phyloP scores from a whole-genome alignment of 192 early-diverging fungal genomes.

The Endogone sp. region DNA sequence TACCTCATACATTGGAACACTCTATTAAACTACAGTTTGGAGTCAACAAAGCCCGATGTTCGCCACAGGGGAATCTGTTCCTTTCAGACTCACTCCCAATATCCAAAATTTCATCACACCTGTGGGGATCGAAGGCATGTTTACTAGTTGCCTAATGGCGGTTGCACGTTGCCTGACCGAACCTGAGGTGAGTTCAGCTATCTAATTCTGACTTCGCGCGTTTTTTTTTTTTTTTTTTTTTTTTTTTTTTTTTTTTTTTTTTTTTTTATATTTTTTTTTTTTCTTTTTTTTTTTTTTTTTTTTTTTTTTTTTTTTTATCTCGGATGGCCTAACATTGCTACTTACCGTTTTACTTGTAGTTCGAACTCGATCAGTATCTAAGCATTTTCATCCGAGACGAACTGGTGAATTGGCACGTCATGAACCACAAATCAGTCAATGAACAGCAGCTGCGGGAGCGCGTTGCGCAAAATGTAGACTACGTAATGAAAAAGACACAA shows the following conservation, averaged over 20 bases:
- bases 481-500: conserved; percentile 65
- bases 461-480: conserved; percentile 66
- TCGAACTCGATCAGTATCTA: conserved; percentile 92
- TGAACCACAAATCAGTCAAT: conserved; percentile 52
- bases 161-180: conserved; percentile 80
- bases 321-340: conserved; percentile 9
- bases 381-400: conserved; percentile 95
- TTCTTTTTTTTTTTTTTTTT: conserved; percentile 60
- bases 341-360: conserved; percentile 21
- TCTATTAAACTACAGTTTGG: conserved; percentile 41
- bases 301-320: conserved; percentile 51
- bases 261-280: conserved; percentile 58
- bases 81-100: conserved; percentile 98
- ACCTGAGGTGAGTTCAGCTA: conserved; percentile 50
- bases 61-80: conserved; percentile 81
- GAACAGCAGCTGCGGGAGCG: conserved; percentile 64
- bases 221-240: conserved; percentile 58
- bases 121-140: conserved; percentile 91
- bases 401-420: conserved; percentile 71
- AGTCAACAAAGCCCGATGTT: conserved; percentile 41
- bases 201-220: no score
- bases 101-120: conserved; percentile 94
- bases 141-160: conserved; percentile 79
- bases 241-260: conserved; percentile 59
- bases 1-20: neutral